Evolutionary conservation across 192 early-diverging fungal species (phyloP), one percentile per base, ranked within the genome.

Genomic region (Geranomyces variabilis): DNA sequence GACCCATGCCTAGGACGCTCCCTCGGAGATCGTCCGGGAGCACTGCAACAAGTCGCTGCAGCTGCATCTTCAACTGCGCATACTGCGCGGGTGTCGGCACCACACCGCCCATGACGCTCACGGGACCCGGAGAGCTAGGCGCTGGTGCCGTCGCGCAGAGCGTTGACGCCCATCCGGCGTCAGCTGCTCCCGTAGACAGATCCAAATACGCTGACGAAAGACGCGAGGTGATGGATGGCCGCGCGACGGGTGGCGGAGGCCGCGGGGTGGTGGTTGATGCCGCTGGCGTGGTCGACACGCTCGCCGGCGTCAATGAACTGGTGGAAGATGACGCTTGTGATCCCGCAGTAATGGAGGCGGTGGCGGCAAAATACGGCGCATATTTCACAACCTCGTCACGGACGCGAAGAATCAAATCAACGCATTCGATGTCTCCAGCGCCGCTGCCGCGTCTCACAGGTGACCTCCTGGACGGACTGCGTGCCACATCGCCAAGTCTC

Each of bases 361-460:
- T 33, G 41, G 69, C 36, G 33, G 46, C 47, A 66, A 72, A 69
- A 59, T 65, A 75, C 8, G 73, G 71, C 36, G 66, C 57, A 63
- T 72, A 79, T 51, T 70, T 44, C 22, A 87, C 89, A 47, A 92
- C 67, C 67, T 92, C 90, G 19, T 91, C 86, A 29, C 86, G 71
- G 41, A 90, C 67, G 61, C 89, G 49, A 22, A 92, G 77, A 73
- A 91, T 47, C 53, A 92, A 73, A 77, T 92, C 90, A 1, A 91
- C 85, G 59, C 89, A 81, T 63, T 92, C 91, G 12, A 92, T 82
- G 58, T 90, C 86, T 34, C 55, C 80, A 3, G 24, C 24, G 31
- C 2, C 81, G 75, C 64, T 75, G 12, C 47, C 45, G 14, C 70
- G 43, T 1, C 70, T 8, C 12, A 10, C 6, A 1, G 22, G 12